These are phyloP conservation scores for Gilbertella persicaria DNA, from an alignment of 371 early-diverging fungal species.

Conservation along the genomic window DNA sequence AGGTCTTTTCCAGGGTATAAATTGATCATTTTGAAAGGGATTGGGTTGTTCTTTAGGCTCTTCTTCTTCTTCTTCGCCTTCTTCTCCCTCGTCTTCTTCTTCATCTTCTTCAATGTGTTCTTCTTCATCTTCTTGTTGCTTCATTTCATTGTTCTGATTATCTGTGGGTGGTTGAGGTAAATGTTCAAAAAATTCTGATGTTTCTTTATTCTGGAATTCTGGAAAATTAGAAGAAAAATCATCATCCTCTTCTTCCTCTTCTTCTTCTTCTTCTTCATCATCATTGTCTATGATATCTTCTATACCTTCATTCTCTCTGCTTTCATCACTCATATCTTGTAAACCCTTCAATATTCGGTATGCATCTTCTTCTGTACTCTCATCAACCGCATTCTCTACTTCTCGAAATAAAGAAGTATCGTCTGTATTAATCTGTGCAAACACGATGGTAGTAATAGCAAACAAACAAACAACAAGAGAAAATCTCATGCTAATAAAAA, in stretches of 20 bases:
- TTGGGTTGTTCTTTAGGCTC: slow-evolving; percentile 1
- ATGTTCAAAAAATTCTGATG: slow-evolving; percentile 23
- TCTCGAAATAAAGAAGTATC: slow-evolving; percentile 18
- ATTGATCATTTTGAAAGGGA: background rate
- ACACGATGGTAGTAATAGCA: background rate
- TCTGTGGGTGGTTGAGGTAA: slow-evolving; percentile 7
- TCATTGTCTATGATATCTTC: slow-evolving; percentile 6
- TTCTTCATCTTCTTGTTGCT: slow-evolving; percentile 4
- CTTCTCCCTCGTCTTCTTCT: slow-evolving; percentile 1
- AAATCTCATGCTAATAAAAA: too few species aligned
- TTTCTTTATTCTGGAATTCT: slow-evolving; percentile 19
- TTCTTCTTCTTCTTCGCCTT: slow-evolving; percentile 7
- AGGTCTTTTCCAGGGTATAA: slow-evolving; percentile 18
- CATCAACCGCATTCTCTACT: slow-evolving; percentile 13
- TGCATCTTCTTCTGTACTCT: slow-evolving; percentile 9
- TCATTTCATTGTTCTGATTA: background rate
- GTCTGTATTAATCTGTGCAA: slow-evolving; percentile 4
- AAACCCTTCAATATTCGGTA: slow-evolving; percentile 20
- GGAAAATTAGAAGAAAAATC: slow-evolving; percentile 7
- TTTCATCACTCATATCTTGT: slow-evolving; percentile 14
- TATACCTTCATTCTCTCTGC: background rate
- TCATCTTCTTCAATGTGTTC: slow-evolving; percentile 7
- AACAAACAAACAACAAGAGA: background rate
- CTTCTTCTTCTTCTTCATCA: slow-evolving; percentile 7
- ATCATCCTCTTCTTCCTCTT: slow-evolving; percentile 11